A percentile compares a stretch with the other conserved stretches of the same genome.
These are phyloP conservation scores for Saccharomycopsis guyanensis DNA, from an alignment of 805 yeast genomes.

Conservation along the genomic window DNA sequence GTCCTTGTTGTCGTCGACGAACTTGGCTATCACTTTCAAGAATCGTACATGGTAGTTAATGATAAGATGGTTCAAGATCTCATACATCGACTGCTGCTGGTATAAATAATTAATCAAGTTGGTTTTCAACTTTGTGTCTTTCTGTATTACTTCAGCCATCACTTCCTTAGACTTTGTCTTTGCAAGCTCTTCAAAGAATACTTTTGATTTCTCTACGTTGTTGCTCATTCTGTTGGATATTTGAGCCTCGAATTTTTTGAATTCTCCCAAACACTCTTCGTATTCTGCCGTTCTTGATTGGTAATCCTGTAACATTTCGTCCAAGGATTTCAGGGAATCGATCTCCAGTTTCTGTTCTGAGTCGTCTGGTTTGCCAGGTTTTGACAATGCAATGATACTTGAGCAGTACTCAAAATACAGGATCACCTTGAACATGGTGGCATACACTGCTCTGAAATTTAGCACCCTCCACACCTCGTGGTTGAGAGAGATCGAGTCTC, in stretches of 20 bases:
- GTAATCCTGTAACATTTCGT: constrained; percentile 6
- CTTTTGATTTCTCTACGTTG: neutral
- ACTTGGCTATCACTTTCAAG: constrained; percentile 11
- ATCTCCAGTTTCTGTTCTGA: neutral
- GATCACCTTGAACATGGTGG: constrained; percentile 7
- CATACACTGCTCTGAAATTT: constrained; percentile 15
- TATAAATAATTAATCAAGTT: constrained; percentile 6
- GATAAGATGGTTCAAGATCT: constrained; percentile 4
- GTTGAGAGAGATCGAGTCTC: constrained; percentile 8
- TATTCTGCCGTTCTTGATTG: neutral
- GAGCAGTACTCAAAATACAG: constrained; percentile 18
- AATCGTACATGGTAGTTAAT: constrained; percentile 18
- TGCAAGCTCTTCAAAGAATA: neutral
- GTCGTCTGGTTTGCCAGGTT: neutral
- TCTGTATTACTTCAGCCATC: too few species aligned
- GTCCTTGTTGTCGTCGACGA: constrained; percentile 16
- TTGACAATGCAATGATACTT: constrained; percentile 3
- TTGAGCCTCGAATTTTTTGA: neutral
- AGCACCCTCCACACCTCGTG: constrained; percentile 12
- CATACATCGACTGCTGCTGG: constrained; percentile 16
- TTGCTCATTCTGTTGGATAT: neutral
- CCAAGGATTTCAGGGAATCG: neutral
- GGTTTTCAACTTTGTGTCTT: neutral
- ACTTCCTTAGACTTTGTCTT: neutral
- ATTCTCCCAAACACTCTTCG: neutral